Percentiles rank a stretch among this genome's conserved stretches.
These are phyloP conservation scores for Pelargonium fulgidum DNA, from an alignment of 441 rosid species.

Conservation along the genomic window DNA sequence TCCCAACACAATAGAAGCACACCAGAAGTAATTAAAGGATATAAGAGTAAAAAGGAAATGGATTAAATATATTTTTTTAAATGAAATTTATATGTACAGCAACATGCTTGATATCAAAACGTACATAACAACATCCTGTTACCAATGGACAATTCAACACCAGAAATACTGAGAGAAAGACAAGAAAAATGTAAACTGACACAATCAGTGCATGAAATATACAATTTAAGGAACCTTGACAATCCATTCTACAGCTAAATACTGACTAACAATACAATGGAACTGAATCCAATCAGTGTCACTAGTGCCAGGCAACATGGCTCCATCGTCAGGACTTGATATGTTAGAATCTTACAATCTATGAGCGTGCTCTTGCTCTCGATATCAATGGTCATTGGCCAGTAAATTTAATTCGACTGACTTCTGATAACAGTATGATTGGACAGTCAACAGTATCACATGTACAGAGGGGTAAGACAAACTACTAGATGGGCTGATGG, in stretches of 20 bases:
- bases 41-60: too few relatives aligned
- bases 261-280: neutral
- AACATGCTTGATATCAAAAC: neutral
- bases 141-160: neutral
- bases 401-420: neutral
- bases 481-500: neutral
- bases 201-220: neutral
- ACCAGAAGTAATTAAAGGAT: constrained; percentile 22
- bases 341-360: neutral
- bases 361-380: neutral
- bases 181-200: neutral
- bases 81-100: neutral
- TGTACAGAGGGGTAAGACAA: neutral
- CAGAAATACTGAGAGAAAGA: neutral
- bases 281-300: neutral
- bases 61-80: neutral
- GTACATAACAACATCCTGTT: neutral
- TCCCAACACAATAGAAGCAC: constrained; percentile 24
- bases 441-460: neutral
- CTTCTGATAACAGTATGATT: neutral
- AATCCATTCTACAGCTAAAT: too few relatives aligned
- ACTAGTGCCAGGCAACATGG: neutral
- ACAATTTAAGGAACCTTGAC: neutral
- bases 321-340: neutral
- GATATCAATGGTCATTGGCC: neutral